Percentiles rank a stretch among this genome's conserved stretches.
Conservation (phyloP, 768 basidiomycete species). For the Lentinula edodes region DNA sequence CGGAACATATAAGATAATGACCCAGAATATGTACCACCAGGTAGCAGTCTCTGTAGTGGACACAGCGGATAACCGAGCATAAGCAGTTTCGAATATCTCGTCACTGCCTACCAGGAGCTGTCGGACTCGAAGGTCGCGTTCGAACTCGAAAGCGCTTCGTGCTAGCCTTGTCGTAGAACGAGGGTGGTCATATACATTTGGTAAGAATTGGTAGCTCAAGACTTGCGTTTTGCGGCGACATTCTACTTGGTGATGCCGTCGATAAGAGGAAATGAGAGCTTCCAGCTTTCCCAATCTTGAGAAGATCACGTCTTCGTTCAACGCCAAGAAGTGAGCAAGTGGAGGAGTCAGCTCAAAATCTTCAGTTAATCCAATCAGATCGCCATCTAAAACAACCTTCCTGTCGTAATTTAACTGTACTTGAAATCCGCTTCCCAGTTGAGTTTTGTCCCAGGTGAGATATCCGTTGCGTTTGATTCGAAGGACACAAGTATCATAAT, state of each 20-base stretch:
- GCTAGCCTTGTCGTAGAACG: slow-evolving; percentile 38
- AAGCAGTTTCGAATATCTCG: slow-evolving; percentile 40
- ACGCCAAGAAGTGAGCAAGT: slow-evolving; percentile 57
- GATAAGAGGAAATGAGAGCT: slow-evolving; percentile 43
- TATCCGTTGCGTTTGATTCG: slow-evolving; percentile 48
- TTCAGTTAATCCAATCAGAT: slow-evolving; percentile 57
- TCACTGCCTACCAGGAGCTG: slow-evolving; percentile 41
- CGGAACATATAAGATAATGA: slow-evolving; percentile 21
- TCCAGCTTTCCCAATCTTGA: slow-evolving; percentile 38
- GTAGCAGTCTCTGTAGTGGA: slow-evolving; percentile 42
- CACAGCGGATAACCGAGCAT: slow-evolving; percentile 49
- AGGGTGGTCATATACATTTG: slow-evolving; percentile 54
- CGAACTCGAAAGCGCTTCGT: slow-evolving; percentile 38
- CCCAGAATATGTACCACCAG: slow-evolving; percentile 84
- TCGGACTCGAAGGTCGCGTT: slow-evolving; percentile 53
- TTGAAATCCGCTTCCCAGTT: slow-evolving; percentile 67
- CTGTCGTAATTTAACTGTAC: slow-evolving; percentile 54
- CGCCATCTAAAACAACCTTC: slow-evolving; percentile 40
- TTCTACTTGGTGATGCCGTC: slow-evolving; percentile 42
- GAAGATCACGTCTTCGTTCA: slow-evolving; percentile 50
- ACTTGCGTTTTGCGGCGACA: slow-evolving; percentile 45
- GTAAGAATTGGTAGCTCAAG: slow-evolving; percentile 60
- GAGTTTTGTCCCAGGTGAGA: slow-evolving; percentile 43
- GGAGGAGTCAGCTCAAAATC: slow-evolving; percentile 58
- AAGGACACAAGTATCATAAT: slow-evolving; percentile 43